Percentiles rank a stretch among this genome's conserved stretches.
Evolutionary conservation across 768 basidiomycete genomes (phyloP).

Genomic region (Pholiota conissans): DNA sequence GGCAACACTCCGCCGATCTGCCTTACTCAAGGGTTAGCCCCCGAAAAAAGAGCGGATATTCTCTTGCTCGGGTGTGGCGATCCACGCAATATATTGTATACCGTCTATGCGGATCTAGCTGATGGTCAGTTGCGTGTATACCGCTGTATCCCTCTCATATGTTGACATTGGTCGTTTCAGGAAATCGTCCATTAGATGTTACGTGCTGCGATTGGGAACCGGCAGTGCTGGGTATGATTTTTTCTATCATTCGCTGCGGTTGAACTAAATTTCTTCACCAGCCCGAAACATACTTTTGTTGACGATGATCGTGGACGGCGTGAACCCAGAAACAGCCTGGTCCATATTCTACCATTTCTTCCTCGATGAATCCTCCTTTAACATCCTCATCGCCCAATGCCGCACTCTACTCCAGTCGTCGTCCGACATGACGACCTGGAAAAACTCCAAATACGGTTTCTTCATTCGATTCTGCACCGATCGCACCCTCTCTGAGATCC

Average conservation of each 20-base stretch:
- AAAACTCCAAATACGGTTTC: slow-evolving; percentile 32
- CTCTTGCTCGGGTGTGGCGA: slow-evolving; percentile 61
- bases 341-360: slow-evolving; percentile 51
- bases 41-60: slow-evolving; percentile 43
- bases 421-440: slow-evolving; percentile 37
- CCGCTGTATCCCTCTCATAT: slow-evolving; percentile 13
- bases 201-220: slow-evolving; percentile 54
- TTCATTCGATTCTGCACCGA: slow-evolving; percentile 38
- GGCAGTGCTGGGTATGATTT: slow-evolving; percentile 39
- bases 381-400: slow-evolving; percentile 37
- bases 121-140: slow-evolving; percentile 18
- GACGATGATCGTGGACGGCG: slow-evolving; percentile 38
- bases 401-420: slow-evolving; percentile 35
- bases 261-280: slow-evolving; percentile 17
- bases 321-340: slow-evolving; percentile 30
- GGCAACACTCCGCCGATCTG: slow-evolving; percentile 59
- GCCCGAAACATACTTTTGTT: slow-evolving; percentile 51
- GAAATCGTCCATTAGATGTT: slow-evolving; percentile 37
- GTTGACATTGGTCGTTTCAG: not conserved
- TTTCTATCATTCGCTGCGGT: not conserved
- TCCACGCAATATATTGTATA: slow-evolving; percentile 53
- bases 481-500: slow-evolving; percentile 38
- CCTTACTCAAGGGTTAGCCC: slow-evolving; percentile 47
- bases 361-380: slow-evolving; percentile 35
- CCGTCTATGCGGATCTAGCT: slow-evolving; percentile 31